Base-by-base conservation (phyloP, 495 filamentous ascomycete species). In the Recurvomyces mirabilis region DNA sequence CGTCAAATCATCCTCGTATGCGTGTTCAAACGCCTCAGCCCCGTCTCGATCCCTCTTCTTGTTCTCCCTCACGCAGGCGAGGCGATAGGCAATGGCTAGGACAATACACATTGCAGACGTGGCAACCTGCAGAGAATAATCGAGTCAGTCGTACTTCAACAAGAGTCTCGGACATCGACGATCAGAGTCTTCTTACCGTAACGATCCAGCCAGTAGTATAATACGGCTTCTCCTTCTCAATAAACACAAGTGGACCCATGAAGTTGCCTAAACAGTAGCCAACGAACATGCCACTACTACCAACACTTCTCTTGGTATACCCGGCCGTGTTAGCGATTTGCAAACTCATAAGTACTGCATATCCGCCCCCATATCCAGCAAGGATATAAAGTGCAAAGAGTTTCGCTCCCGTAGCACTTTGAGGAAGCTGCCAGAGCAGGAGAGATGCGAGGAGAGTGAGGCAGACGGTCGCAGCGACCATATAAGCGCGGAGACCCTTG, bases 271-370 rank as follows among this genome's bases (percentile, higher is more conserved):
- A 52, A 46, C 61, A 67, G 43, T 68, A 70, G 5, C 66, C 65
- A 31, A 68, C 62, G 43, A 63, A 68, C 9, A 68, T 35, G 14
- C 32, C 32, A 15, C 32, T 35, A 11, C 12, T n/a, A 5, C 32
- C 43, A 0, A 61, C 63, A 0, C 60, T 59, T 10, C 64, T 57
- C 47, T 68, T 68, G 0, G 65, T 69, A 40, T 68, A 66, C 1
- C 68, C 68, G 1, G 68, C 67, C 38, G 60, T 68, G 50, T 71
- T 70, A 7, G 66, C 68, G 30, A 68, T 59, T 30, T 62, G 57
- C 12, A 70, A 49, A 1, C 67, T 63, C 64, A 72, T 68, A 10
- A 52, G 35, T 13, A 60, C 54, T n/a, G 49, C 53, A 43, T 57
- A 60, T 30, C 41, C 42, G 3, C 54, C 57, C 17, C 57, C 54